Conservation (phyloP, 2,329 filamentous ascomycete genomes). For the Chaetomium strumarium region DNA sequence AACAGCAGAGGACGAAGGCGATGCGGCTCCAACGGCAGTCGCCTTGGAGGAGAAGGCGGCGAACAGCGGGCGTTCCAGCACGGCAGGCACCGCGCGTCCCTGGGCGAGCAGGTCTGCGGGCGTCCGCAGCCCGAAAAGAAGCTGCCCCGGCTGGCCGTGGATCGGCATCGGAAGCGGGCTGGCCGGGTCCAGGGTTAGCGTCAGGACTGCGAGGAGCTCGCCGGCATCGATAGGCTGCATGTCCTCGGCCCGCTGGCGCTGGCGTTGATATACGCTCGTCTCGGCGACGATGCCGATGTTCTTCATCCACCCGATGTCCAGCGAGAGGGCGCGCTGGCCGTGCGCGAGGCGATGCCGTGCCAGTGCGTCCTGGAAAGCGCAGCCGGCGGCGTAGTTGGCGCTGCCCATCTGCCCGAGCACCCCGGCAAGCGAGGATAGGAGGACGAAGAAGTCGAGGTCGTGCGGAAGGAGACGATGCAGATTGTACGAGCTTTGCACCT, state of each 20-base stretch:
- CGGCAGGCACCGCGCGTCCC: neutral
- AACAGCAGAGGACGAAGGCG: neutral
- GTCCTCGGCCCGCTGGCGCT: neutral
- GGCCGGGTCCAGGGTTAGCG: slow-evolving; percentile 1
- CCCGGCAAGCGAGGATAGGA: slow-evolving; percentile 3
- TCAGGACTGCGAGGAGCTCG: slow-evolving; percentile 6
- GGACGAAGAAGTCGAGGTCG: slow-evolving; percentile 11
- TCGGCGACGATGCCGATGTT: slow-evolving; percentile 23
- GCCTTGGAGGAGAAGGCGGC: neutral
- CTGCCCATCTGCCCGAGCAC: neutral
- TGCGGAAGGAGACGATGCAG: neutral
- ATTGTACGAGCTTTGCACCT: slow-evolving; percentile 33
- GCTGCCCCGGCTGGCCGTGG: neutral
- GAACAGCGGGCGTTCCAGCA: neutral
- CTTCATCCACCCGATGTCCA: slow-evolving; percentile 30
- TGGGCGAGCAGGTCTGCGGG: neutral
- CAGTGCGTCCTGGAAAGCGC: slow-evolving; percentile 9
- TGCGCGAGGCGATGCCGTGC: slow-evolving; percentile 5
- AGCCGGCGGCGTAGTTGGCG: slow-evolving; percentile 12
- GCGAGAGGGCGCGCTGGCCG: slow-evolving; percentile 21
- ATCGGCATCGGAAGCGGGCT: neutral
- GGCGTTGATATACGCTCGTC: neutral
- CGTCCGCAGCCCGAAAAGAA: slow-evolving; percentile 5
- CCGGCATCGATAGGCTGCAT: neutral
- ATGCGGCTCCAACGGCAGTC: no score